Conservation (phyloP, 73 alveolate species). For the Tetrahymena elliotti region DNA sequence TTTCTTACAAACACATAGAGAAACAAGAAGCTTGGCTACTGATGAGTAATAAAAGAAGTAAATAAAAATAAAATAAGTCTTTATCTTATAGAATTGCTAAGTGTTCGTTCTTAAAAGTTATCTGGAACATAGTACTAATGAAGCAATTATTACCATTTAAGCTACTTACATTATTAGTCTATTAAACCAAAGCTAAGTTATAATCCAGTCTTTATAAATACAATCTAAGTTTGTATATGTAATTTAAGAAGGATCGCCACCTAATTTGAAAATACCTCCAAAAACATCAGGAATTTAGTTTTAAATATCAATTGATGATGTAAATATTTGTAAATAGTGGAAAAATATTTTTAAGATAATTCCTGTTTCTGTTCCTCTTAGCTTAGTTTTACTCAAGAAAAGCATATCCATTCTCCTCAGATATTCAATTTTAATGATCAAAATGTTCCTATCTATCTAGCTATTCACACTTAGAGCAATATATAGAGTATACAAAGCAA, state of each 20-base stretch:
- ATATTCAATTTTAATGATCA: not conserved
- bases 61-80: not conserved
- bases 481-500: not conserved
- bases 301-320: not conserved
- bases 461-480: not conserved
- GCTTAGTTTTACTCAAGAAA: not conserved
- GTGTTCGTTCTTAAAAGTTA: not conserved
- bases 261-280: not conserved
- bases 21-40: not conserved
- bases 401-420: not conserved
- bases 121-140: not conserved
- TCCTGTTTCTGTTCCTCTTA: not conserved
- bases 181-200: not conserved
- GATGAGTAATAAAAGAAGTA: not conserved
- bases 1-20: not conserved
- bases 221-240: not conserved
- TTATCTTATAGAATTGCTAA: not conserved
- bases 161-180: not conserved
- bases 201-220: not conserved
- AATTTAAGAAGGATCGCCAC: not conserved
- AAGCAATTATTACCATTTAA: not conserved
- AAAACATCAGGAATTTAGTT: not conserved
- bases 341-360: not conserved
- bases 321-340: not conserved
- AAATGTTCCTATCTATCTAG: not conserved